Evolutionary conservation across 169 alveolate genomes (phyloP), one percentile per base, ranked within the genome.

Genomic region (Plasmodium sp.): DNA sequence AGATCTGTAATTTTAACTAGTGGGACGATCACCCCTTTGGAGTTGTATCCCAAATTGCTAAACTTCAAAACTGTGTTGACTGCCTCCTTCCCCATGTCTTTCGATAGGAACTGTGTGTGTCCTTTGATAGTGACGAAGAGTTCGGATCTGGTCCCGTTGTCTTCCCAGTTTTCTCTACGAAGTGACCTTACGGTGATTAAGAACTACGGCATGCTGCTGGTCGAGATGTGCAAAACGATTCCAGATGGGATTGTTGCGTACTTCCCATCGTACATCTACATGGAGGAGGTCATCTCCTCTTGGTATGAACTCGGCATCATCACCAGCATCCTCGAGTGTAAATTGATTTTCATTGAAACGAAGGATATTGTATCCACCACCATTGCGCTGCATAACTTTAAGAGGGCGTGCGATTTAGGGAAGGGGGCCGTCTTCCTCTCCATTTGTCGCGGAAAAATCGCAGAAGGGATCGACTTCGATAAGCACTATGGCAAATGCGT

Each of bases 391-490:
- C 97, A 96, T 88, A 97, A 98, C 94, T 98, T 96, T 83, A 93
- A 99, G 83, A 97, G 98, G 94, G 99, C 99, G 5, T 99, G 99
- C 84, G 99, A 99, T 93, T 96, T 97, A 10, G 99, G 99, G 14
- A 96, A 99, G 54, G 99, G 99, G 0, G 99, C 99, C 0, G 98
- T 99, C 16, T 99, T 99, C 95, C 96, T 99, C 71, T 97, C 99
- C 39, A 98, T 99, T 56, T 99, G 99, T 54, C 97, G 99, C 81
- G 99, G 99, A 0, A 98, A 99, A 95, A 99, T 99, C 33, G 99
- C 99, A 1, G 99, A 99, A 95, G 99, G 99, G n/a, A 99, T 99
- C 51, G 99, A 99, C 96, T 99, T 99, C 94, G 99, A 99, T 83
- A 98, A 99, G 2, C 99, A 99, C 94, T 99, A 99, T 94, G 99